A percentile compares a stretch with the other conserved stretches of the same genome.
Conservation (phyloP, 2,329 filamentous ascomycete species). For the Blastomyces gilchristii region DNA sequence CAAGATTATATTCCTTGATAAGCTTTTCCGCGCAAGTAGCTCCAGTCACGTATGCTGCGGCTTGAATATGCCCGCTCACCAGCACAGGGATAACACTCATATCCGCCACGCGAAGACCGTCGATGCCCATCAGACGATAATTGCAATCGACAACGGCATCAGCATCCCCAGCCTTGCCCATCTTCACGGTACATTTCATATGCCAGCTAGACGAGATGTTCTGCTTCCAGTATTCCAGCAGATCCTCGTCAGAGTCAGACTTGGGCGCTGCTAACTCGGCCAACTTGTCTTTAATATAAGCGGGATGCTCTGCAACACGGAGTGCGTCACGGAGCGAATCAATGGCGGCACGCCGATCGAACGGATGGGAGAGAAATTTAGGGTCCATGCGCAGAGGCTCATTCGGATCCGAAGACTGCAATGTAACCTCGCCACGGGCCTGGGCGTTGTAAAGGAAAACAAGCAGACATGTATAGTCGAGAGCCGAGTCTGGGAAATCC, state of each 20-base stretch:
- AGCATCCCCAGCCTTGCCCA: conserved; percentile 40
- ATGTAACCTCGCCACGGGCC: conserved; percentile 41
- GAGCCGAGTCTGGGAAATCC: conserved; percentile 25
- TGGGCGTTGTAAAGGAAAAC: conserved; percentile 47
- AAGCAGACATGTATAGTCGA: conserved; percentile 37
- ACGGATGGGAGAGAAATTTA: conserved; percentile 44
- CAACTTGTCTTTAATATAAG: conserved; percentile 38
- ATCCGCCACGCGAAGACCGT: conserved; percentile 34
- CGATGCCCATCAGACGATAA: conserved; percentile 31
- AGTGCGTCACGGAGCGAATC: conserved; percentile 40
- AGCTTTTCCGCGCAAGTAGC: conserved; percentile 44
- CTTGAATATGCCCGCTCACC: conserved; percentile 43
- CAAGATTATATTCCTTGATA: conserved; percentile 36
- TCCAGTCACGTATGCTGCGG: conserved; percentile 46
- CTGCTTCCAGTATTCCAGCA: conserved; percentile 40
- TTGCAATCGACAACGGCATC: conserved; percentile 41
- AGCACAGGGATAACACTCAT: conserved; percentile 36
- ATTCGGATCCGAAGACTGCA: conserved; percentile 44
- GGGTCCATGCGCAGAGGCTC: conserved; percentile 46
- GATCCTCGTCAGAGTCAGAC: conserved; percentile 44
- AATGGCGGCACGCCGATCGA: conserved; percentile 44
- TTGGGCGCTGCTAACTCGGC: conserved; percentile 35
- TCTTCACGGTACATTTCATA: conserved; percentile 48
- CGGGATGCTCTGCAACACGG: conserved; percentile 35
- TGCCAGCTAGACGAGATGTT: conserved; percentile 43